A percentile compares a stretch with the other conserved stretches of the same genome.
These are phyloP conservation scores for Galerina marginata DNA, from an alignment of 768 basidiomycete genomes.

Conservation along the genomic window DNA sequence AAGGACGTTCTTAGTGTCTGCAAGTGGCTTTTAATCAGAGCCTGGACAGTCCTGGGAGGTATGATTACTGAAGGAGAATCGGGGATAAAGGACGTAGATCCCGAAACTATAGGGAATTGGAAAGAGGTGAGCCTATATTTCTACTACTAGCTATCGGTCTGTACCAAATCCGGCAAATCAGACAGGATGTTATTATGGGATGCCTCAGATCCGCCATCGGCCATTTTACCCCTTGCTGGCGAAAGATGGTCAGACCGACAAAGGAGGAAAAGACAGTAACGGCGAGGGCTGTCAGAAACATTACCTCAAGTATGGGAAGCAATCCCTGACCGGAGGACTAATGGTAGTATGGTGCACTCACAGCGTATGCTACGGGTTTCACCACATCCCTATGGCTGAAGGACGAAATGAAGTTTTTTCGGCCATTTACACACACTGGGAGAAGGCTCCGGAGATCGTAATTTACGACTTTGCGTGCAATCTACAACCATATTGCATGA, in stretches of 20 bases:
- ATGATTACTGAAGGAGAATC: no score
- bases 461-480: constrained; percentile 40
- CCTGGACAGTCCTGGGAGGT: no score
- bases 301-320: constrained; percentile 13
- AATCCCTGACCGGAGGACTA: constrained; percentile 7
- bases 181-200: no score
- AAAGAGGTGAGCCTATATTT: no score
- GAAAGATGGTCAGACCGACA: constrained; percentile 6
- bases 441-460: constrained; percentile 29
- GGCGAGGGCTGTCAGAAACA: constrained; percentile 12
- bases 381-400: constrained; percentile 17
- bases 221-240: not conserved
- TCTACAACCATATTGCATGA: constrained; percentile 37
- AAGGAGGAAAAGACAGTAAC: constrained; percentile 6
- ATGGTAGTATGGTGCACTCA: constrained; percentile 11
- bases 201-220: no score
- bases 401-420: constrained; percentile 32
- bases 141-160: no score
- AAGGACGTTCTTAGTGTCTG: no score
- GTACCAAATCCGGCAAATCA: no score
- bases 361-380: constrained; percentile 17
- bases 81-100: no score
- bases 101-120: no score
- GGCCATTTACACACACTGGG: constrained; percentile 39
- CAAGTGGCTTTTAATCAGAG: no score